Evolutionary conservation across 495 filamentous ascomycete species (phyloP).

Genomic region (Trichoderma erinaceum): DNA sequence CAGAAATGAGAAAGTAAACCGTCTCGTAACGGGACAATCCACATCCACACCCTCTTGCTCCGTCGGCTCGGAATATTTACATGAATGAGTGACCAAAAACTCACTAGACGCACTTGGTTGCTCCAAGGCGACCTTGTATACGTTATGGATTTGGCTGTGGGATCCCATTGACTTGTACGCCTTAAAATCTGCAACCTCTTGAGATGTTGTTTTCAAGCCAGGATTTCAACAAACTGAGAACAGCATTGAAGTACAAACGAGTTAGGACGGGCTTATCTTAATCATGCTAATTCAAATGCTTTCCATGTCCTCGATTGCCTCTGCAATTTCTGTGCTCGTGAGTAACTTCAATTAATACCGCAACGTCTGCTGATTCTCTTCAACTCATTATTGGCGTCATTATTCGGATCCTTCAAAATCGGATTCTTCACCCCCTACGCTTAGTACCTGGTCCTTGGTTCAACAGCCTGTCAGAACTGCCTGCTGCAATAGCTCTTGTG

Average conservation of each 20-base stretch:
- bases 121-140: not conserved
- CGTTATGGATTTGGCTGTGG: not conserved
- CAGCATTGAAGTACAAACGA: not conserved
- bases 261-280: not conserved
- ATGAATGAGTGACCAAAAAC: not conserved
- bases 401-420: not conserved
- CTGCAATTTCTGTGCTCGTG: not conserved
- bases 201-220: not conserved
- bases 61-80: not conserved
- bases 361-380: not conserved
- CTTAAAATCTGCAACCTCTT: not conserved
- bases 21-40: not conserved
- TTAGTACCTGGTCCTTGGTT: slow-evolving; percentile 19
- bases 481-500: slow-evolving; percentile 17
- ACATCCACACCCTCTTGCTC: not conserved
- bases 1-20: not conserved
- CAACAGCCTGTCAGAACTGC: slow-evolving; percentile 18
- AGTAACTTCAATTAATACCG: not conserved
- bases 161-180: not conserved
- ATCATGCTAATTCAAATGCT: not conserved
- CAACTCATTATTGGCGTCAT: not conserved
- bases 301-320: not conserved
- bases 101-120: not conserved
- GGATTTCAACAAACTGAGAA: not conserved
- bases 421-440: slow-evolving; percentile 19